Percentiles rank a stretch among this genome's conserved stretches.
These are phyloP conservation scores for Lactarius tabidus DNA, from an alignment of 768 basidiomycete species.

Conservation along the genomic window DNA sequence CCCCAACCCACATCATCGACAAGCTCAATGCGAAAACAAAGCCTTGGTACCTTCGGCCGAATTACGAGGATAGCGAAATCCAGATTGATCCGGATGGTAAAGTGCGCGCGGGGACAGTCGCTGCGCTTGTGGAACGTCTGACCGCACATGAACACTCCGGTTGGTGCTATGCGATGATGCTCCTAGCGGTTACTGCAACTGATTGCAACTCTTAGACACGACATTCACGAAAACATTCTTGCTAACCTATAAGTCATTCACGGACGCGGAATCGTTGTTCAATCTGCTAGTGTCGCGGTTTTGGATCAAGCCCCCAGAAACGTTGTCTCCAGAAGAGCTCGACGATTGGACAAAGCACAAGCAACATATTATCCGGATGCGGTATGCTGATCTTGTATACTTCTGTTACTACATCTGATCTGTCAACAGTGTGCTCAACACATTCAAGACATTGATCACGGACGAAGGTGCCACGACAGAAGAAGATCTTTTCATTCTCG, in stretches of 20 bases:
- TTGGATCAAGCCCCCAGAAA: conserved; percentile 67
- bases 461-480: conserved; percentile 82
- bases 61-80: conserved; percentile 76
- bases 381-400: conserved; percentile 44
- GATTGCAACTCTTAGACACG: conserved; percentile 47
- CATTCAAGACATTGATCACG: conserved; percentile 83
- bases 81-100: conserved; percentile 79
- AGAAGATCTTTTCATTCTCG: conserved; percentile 78
- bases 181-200: conserved; percentile 1
- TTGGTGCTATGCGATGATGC: conserved; percentile 39
- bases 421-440: conserved; percentile 72
- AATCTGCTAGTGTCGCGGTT: conserved; percentile 80
- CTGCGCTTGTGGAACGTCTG: conserved; percentile 82
- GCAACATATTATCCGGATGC: conserved; percentile 79
- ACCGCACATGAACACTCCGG: conserved; percentile 89
- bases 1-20: conserved; percentile 41
- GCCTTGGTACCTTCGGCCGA: conserved; percentile 85
- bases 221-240: conserved; percentile 86
- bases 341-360: conserved; percentile 83
- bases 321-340: conserved; percentile 54
- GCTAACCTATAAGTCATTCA: conserved; percentile 95
- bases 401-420: neutral
- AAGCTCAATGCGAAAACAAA: conserved; percentile 40
- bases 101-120: conserved; percentile 82
- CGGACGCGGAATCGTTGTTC: conserved; percentile 75